Conservation (phyloP, 371 early-diverging fungal species). For the Apophysomyces elegans region DNA sequence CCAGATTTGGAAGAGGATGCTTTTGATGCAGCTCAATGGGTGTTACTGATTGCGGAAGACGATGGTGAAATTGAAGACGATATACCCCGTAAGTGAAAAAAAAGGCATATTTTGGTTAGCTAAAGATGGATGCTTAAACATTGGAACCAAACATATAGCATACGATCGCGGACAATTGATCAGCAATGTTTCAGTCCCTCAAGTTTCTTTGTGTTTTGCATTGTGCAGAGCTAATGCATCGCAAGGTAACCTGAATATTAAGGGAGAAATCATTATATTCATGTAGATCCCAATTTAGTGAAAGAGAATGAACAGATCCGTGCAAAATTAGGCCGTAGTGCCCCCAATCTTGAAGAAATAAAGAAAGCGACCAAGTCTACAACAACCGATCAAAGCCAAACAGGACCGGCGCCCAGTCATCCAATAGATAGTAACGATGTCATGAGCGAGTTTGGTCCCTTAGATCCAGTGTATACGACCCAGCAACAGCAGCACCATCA, state of each 20-base stretch:
- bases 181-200: constrained; percentile 84
- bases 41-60: constrained; percentile 90
- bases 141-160: constrained; percentile 44
- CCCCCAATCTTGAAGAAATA: constrained; percentile 32
- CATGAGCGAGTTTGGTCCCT: constrained; percentile 8
- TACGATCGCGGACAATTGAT: constrained; percentile 88
- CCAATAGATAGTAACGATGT: background rate
- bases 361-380: constrained; percentile 15
- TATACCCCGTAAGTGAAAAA: constrained; percentile 76
- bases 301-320: constrained; percentile 48
- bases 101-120: background rate
- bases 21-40: constrained; percentile 80
- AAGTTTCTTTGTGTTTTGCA: constrained; percentile 94
- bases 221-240: constrained; percentile 79
- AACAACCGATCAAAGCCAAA: background rate
- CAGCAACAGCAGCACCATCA: constrained; percentile 17
- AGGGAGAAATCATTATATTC: constrained; percentile 21
- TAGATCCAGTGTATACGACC: constrained; percentile 22
- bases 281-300: constrained; percentile 18
- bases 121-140: background rate
- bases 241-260: constrained; percentile 58
- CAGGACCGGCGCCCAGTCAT: background rate
- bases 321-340: constrained; percentile 43
- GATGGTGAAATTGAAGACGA: constrained; percentile 96
- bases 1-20: constrained; percentile 69